phyloP scores from a whole-genome alignment of 1,284 basidiomycete genomes.

The Retiboletus flavoniger region DNA sequence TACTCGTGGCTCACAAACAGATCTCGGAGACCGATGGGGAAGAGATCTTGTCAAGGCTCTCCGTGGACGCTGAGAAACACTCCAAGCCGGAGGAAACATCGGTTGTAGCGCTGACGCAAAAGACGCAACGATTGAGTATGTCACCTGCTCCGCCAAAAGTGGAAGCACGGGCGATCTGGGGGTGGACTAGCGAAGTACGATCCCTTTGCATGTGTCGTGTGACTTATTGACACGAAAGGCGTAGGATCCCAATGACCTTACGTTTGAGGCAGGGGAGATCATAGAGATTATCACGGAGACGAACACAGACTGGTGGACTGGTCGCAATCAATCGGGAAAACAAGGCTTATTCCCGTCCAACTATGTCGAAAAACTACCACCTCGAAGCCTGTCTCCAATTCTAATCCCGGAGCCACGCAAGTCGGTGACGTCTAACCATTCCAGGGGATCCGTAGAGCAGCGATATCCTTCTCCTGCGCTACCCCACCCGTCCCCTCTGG shows the following conservation, averaged over 20 bases:
- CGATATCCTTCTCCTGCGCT: conserved; percentile 27
- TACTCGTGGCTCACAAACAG: conserved; percentile 59
- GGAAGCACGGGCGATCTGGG: conserved; percentile 34
- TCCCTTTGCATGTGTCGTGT: conserved; percentile 9
- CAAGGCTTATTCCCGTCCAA: conserved; percentile 58
- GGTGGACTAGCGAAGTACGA: conserved; percentile 32
- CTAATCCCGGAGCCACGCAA: conserved; percentile 28
- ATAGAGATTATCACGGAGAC: conserved; percentile 39
- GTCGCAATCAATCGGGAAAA: conserved; percentile 38
- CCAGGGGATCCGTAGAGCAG: conserved; percentile 10
- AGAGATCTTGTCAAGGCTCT: conserved; percentile 54
- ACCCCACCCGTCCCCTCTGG: conserved; percentile 19
- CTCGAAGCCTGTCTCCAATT: conserved; percentile 19
- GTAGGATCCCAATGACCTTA: conserved; percentile 51
- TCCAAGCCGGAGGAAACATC: conserved; percentile 7
- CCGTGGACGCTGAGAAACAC: conserved; percentile 18
- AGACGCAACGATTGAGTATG: conserved; percentile 28
- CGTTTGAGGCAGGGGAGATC: conserved; percentile 36
- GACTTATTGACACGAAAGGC: conserved; percentile 8
- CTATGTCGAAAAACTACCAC: conserved; percentile 53
- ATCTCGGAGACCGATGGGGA: conserved; percentile 56
- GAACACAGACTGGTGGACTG: conserved; percentile 44
- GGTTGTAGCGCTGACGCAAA: conserved; percentile 26
- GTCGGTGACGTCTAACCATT: conserved; percentile 4
- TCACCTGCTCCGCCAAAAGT: conserved; percentile 23